Base-by-base conservation (phyloP, 75 land plant genomes). In the Pinus taeda region DNA sequence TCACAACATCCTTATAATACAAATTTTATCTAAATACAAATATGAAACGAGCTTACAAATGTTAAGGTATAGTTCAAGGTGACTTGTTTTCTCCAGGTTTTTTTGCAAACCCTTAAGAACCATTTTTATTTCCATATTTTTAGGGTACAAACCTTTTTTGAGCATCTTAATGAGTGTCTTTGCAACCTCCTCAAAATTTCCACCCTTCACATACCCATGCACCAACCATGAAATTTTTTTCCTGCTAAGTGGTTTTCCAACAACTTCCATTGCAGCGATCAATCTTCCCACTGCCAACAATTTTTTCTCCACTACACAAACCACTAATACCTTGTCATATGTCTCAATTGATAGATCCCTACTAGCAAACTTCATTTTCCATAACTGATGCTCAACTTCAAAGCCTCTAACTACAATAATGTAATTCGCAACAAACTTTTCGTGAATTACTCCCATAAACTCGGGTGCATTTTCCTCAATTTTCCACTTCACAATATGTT, bases 201-300 rank as follows among this genome's bases (percentile, higher is more conserved):
- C 92, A n/a, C 94, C 94, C 84, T 92, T 94, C 59, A 88, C 62
- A 70, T 90, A 90, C 30, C 94, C 97, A 60, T 94, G 83, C 42
- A 94, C 74, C 77, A 94, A 69, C 84, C 91, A 93, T 33, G 89
- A 79, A 37, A 86, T 83, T 7, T 92, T 88, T 79, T 82, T 91
- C 83, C 85, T 94, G 76, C 75, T 77, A 30, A 81, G 80, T 57
- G 37, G 17, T 55, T 82, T 73, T 42, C 89, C 88, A 12, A 57
- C 74, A 14, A 75, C 63, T 73, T 94, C 86, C 79, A 87, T 77
- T 71, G 83, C 70, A 29, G 85, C 75, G 49, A 94, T 85, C 77
- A 94, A 79, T 53, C 88, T 85, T 24, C 75, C 33, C 22, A 89
- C 83, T 57, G 91, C 82, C 75, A 76, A 78, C 30, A 60, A 33